Conservation (phyloP, 805 yeast species). For the Yamadazyma olivae region DNA sequence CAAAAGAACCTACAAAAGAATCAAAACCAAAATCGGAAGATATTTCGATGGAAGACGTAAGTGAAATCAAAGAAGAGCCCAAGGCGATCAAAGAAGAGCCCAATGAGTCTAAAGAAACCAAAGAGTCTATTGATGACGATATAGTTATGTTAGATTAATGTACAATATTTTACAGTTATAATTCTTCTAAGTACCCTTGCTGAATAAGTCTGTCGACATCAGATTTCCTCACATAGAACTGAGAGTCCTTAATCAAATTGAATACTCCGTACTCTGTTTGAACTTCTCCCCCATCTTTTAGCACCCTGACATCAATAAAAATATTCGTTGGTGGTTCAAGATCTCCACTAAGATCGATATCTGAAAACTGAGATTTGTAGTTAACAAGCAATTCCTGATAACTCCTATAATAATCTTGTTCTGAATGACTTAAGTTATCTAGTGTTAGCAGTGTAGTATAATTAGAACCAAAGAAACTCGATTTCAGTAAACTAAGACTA, state of each 20-base stretch:
- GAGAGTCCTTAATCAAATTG: conserved; percentile 88
- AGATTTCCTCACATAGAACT: conserved; percentile 87
- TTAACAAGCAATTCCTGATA: conserved; percentile 72
- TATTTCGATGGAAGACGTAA: background rate
- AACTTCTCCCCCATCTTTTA: conserved; percentile 94
- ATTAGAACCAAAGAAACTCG: conserved; percentile 13
- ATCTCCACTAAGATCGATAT: conserved; percentile 85
- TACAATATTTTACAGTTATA: conserved; percentile 24
- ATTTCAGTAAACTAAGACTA: conserved; percentile 1
- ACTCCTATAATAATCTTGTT: conserved; percentile 70
- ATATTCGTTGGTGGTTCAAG: conserved; percentile 87
- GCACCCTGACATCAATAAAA: conserved; percentile 89
- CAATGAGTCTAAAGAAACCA: background rate
- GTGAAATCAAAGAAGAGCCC: too few species aligned
- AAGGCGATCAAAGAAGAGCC: too few species aligned
- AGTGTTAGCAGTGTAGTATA: conserved; percentile 28
- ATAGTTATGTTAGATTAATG: background rate
- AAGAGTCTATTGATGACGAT: background rate
- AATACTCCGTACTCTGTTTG: conserved; percentile 97
- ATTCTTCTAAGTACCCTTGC: conserved; percentile 86
- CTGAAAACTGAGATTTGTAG: conserved; percentile 75
- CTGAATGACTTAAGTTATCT: conserved; percentile 67
- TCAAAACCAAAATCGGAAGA: background rate
- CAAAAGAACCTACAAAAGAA: background rate
- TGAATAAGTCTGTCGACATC: conserved; percentile 93